Percentiles rank a stretch among this genome's conserved stretches.
Conservation (phyloP, 108 stramenopile species). For the Aurantiochytrium sp. region DNA sequence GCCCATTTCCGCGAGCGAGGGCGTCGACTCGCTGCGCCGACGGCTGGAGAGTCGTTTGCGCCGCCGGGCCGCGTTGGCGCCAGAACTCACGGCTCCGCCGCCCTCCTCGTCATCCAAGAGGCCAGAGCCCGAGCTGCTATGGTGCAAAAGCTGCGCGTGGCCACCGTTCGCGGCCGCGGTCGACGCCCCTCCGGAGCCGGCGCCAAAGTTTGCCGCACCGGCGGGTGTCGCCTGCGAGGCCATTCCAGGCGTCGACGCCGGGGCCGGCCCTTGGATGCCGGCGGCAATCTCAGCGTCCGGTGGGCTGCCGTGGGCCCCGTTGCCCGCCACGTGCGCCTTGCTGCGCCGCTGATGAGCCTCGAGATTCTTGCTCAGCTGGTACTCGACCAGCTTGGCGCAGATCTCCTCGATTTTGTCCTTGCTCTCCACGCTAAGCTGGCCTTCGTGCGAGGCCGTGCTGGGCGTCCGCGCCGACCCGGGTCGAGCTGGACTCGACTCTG, state of each 20-base stretch:
- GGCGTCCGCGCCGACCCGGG: neutral
- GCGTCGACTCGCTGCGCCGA: neutral
- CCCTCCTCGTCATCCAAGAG: too few relatives aligned
- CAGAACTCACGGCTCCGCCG: neutral
- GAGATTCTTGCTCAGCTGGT: neutral
- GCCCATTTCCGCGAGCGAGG: neutral
- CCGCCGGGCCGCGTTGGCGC: neutral
- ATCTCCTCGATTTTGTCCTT: conserved; percentile 11
- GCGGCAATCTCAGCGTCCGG: too few relatives aligned
- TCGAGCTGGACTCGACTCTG: neutral
- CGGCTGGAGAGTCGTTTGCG: neutral
- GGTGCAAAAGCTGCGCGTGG: too few relatives aligned
- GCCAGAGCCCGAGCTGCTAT: too few relatives aligned
- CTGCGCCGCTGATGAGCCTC: neutral
- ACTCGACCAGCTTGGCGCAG: conserved; percentile 6
- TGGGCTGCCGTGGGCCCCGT: neutral
- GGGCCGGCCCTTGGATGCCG: too few relatives aligned
- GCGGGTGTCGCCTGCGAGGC: too few relatives aligned
- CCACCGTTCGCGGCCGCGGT: too few relatives aligned
- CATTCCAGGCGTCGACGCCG: too few relatives aligned
- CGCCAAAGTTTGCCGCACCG: too few relatives aligned
- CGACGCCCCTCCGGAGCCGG: too few relatives aligned
- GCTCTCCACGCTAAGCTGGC: neutral
- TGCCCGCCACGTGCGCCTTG: neutral
- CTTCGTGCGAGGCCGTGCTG: neutral